Evolutionary conservation across 495 filamentous ascomycete genomes (phyloP), one percentile per base, ranked within the genome.

Genomic region (Neurospora hispaniola): DNA sequence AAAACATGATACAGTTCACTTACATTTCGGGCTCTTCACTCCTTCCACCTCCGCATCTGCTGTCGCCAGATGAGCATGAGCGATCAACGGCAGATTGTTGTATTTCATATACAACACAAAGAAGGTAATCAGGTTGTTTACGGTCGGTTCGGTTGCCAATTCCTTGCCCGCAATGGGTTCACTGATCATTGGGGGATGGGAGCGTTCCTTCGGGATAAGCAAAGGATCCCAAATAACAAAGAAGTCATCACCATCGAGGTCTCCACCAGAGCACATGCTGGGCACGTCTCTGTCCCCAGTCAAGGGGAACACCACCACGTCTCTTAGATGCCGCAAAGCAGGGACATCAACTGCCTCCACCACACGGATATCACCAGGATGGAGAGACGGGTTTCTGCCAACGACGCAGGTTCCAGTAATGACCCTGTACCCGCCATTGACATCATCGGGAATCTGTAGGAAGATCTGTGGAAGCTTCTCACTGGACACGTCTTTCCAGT

Each of bases 31-130:
- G 71, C 90, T 85, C 75, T 90, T 90, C 0, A 93, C 89, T 10
- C 94, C 92, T 1, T 86, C 79, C 0, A 78, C 77, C 12, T 87
- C 81, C 9, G 70, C 77, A 79, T 99, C 96, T 1, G 93, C 90
- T 78, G 86, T 89, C 14, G 92, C 94, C 68, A 96, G 82, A 82
- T 98, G 96, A 0, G 94, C 89, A 76, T 89, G 89, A 1, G 96
- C 96, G 75, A 99, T 97, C 42, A 82, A 84, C 5, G 89, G 88
- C 20, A 99, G 85, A 38, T 86, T 86, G 79, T 98, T 93, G 75
- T 97, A 93, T 80, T 96, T 97, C 90, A 99, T 97, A 78, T 95
- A 97, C 0, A 85, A 87, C 10, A 97, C 92, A 77, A 98, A 99
- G 81, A 98, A 98, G 1, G 88, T 84, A 4, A 87, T 91, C 54